Evolutionary conservation across 2,329 filamentous ascomycete species (phyloP).

Genomic region (Aspergillus glaucus): DNA sequence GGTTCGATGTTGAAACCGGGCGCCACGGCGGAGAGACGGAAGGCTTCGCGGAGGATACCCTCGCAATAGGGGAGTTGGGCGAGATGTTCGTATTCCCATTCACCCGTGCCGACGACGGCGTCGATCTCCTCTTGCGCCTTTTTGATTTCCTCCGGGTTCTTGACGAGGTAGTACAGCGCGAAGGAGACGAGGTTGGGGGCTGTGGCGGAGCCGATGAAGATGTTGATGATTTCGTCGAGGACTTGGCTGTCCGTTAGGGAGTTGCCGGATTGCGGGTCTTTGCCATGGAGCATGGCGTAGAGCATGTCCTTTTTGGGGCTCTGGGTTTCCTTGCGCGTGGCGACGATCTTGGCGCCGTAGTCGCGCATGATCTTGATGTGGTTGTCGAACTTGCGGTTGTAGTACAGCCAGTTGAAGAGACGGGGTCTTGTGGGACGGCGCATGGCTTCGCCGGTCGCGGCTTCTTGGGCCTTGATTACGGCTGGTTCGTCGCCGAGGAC

Average conservation of each 20-base stretch:
- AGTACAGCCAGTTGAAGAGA: slow-evolving; percentile 48
- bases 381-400: slow-evolving; percentile 49
- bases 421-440: slow-evolving; percentile 49
- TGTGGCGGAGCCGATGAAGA: slow-evolving; percentile 63
- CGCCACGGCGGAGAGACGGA: slow-evolving; percentile 58
- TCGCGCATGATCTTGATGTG: slow-evolving; percentile 50
- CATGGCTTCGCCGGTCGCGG: slow-evolving; percentile 51
- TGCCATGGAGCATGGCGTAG: slow-evolving; percentile 52
- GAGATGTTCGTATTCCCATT: slow-evolving; percentile 48
- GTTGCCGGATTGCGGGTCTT: slow-evolving; percentile 57
- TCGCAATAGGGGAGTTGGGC: slow-evolving; percentile 60
- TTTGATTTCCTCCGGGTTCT: slow-evolving; percentile 53
- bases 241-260: slow-evolving; percentile 54
- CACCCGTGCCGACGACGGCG: slow-evolving; percentile 19
- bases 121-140: slow-evolving; percentile 65
- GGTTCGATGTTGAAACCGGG: slow-evolving; percentile 52
- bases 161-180: slow-evolving; percentile 58
- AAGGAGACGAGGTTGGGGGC: slow-evolving; percentile 63
- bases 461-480: slow-evolving; percentile 50
- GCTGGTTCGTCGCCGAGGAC: slow-evolving; percentile 44
- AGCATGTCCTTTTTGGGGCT: slow-evolving; percentile 56
- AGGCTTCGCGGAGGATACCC: slow-evolving; percentile 60
- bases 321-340: slow-evolving; percentile 49
- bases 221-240: slow-evolving; percentile 62
- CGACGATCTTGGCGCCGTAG: slow-evolving; percentile 53